phyloP scores from a whole-genome alignment of 805 yeast species.

The Candida rishiriensis region DNA sequence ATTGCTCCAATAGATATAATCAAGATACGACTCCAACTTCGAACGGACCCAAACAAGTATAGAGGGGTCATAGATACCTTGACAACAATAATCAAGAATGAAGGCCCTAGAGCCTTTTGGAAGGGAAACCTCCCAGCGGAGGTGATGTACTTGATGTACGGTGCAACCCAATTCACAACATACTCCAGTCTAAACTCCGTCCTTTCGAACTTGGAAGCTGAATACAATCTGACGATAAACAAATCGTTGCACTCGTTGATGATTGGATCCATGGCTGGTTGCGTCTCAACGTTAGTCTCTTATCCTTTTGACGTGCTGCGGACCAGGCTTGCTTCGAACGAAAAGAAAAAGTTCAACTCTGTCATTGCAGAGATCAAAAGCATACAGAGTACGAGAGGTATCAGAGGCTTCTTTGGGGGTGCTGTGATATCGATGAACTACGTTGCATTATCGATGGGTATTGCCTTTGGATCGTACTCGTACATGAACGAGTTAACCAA shows the following conservation, averaged over 20 bases:
- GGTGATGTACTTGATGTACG: constrained; percentile 76
- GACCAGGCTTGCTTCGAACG: constrained; percentile 76
- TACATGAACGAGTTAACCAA: constrained; percentile 35
- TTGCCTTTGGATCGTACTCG: constrained; percentile 70
- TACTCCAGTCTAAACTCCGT: constrained; percentile 51
- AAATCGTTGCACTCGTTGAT: constrained; percentile 42
- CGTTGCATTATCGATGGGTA: constrained; percentile 66
- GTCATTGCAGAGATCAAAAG: constrained; percentile 30
- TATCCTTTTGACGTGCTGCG: constrained; percentile 91
- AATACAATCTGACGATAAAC: constrained; percentile 23
- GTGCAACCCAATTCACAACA: constrained; percentile 77
- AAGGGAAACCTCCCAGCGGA: constrained; percentile 95
- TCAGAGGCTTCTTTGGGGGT: constrained; percentile 47
- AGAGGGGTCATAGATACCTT: constrained; percentile 36
- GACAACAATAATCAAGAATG: constrained; percentile 45
- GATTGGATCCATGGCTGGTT: constrained; percentile 77
- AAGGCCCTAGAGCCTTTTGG: constrained; percentile 73
- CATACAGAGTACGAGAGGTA: constrained; percentile 34
- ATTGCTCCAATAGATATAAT: constrained; percentile 76
- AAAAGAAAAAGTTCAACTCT: constrained; percentile 30
- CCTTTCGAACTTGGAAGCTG: constrained; percentile 31
- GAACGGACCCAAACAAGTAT: constrained; percentile 30
- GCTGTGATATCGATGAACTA: constrained; percentile 50
- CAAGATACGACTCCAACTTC: constrained; percentile 71
- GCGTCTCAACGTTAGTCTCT: constrained; percentile 63